phyloP scores from a whole-genome alignment of 768 basidiomycete species.

The Tulasnella sp. region DNA sequence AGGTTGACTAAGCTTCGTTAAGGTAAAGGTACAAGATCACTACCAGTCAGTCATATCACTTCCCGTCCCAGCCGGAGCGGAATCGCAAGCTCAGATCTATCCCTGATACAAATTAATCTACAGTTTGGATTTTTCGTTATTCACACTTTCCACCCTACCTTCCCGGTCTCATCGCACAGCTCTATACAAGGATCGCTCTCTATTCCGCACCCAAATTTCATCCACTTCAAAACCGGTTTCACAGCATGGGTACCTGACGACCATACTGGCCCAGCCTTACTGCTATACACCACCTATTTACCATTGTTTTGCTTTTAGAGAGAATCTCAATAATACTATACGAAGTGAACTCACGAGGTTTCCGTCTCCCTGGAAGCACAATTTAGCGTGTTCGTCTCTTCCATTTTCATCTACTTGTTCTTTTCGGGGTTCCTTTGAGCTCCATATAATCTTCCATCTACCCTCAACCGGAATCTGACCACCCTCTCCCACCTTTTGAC shows the following conservation, averaged over 20 bases:
- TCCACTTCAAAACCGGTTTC: not conserved
- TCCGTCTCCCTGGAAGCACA: slow-evolving; percentile 21
- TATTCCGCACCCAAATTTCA: not conserved
- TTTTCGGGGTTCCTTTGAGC: slow-evolving; percentile 14
- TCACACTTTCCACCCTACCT: not conserved
- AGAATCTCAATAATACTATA: not conserved
- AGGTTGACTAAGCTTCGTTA: too few species aligned
- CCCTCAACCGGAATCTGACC: slow-evolving; percentile 4
- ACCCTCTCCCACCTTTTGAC: too few species aligned
- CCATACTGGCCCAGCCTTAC: not conserved
- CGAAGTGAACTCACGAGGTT: slow-evolving; percentile 16
- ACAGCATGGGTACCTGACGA: slow-evolving; percentile 2
- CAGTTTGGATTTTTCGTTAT: too few species aligned
- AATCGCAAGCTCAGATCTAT: too few species aligned
- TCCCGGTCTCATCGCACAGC: not conserved
- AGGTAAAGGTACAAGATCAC: too few species aligned
- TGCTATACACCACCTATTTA: slow-evolving; percentile 1
- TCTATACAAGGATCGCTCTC: not conserved
- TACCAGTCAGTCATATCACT: too few species aligned
- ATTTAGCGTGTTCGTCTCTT: too few species aligned
- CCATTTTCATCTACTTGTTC: slow-evolving; percentile 4
- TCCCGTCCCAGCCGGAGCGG: too few species aligned
- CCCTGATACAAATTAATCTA: too few species aligned
- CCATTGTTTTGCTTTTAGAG: not conserved
- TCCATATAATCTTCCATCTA: slow-evolving; percentile 19